These are phyloP conservation scores for Ustilago sp. DNA, from an alignment of 1,284 basidiomycete species.

Conservation along the genomic window DNA sequence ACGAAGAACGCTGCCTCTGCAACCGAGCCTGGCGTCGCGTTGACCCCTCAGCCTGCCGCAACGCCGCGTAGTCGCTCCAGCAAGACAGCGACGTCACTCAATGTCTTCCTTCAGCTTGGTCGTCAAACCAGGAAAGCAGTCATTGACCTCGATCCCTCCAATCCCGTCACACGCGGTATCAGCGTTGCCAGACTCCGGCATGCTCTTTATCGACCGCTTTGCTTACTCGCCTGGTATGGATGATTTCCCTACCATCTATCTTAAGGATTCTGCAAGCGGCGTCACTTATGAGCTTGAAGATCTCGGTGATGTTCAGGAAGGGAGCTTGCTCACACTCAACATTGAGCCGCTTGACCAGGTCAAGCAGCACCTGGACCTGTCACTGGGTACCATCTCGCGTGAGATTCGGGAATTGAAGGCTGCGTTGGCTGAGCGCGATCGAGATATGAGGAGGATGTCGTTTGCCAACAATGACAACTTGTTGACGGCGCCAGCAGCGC, in stretches of 20 bases:
- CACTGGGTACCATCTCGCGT: constrained; percentile 84
- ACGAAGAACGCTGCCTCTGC: neutral
- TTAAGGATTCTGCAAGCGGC: constrained; percentile 88
- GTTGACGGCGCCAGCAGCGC: constrained; percentile 23
- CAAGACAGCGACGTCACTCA: constrained; percentile 17
- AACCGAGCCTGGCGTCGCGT: neutral
- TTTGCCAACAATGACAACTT: constrained; percentile 27
- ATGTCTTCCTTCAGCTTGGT: constrained; percentile 88
- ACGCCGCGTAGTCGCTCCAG: constrained; percentile 20
- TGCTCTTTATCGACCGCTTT: constrained; percentile 95
- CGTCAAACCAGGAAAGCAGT: constrained; percentile 89
- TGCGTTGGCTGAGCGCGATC: constrained; percentile 72
- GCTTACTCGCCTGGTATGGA: constrained; percentile 88
- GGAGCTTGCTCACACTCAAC: constrained; percentile 87
- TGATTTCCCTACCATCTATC: constrained; percentile 95
- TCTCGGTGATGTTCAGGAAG: constrained; percentile 89
- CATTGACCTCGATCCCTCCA: constrained; percentile 73
- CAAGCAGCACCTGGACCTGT: constrained; percentile 94
- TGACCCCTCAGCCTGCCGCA: neutral
- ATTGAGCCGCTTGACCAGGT: constrained; percentile 98
- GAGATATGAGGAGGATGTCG: constrained; percentile 42
- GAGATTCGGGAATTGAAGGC: constrained; percentile 91
- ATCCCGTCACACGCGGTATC: constrained; percentile 68
- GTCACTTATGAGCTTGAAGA: constrained; percentile 97
- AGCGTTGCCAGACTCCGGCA: constrained; percentile 80